Percentiles rank a stretch among this genome's conserved stretches.
phyloP scores from a whole-genome alignment of 1,284 basidiomycete species.

The Phaffia rhodozyma region DNA sequence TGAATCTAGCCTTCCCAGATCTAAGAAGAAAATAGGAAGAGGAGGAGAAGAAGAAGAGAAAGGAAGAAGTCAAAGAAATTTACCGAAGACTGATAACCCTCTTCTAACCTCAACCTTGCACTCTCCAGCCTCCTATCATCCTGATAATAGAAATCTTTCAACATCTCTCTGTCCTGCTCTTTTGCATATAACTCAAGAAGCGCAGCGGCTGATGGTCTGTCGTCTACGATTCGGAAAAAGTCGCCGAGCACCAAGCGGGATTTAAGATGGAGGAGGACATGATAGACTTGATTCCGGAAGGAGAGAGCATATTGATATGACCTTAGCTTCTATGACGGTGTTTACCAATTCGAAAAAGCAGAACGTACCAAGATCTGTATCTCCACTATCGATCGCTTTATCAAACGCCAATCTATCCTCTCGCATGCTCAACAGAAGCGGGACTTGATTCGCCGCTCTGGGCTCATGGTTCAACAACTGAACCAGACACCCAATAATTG shows the following conservation, averaged over 20 bases:
- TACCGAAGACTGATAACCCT: slow-evolving; percentile 54
- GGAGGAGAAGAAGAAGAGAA: neutral
- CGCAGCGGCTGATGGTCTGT: slow-evolving; percentile 64
- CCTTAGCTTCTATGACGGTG: neutral
- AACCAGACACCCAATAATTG: neutral
- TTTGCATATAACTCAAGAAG: slow-evolving; percentile 78
- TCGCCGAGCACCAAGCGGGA: slow-evolving; percentile 72
- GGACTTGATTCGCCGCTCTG: slow-evolving; percentile 83
- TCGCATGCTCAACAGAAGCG: slow-evolving; percentile 83
- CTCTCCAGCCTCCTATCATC: slow-evolving; percentile 90
- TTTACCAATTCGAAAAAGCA: slow-evolving; percentile 1
- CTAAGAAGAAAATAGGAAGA: neutral
- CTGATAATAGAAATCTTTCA: slow-evolving; percentile 94
- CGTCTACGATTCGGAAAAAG: slow-evolving; percentile 90
- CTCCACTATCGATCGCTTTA: slow-evolving; percentile 88
- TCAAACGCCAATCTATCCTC: slow-evolving; percentile 77
- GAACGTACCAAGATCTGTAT: slow-evolving; percentile 75
- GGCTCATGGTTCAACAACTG: slow-evolving; percentile 87
- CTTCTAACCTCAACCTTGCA: slow-evolving; percentile 71
- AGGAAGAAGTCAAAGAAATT: slow-evolving; percentile 23
- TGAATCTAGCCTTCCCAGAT: too few relatives aligned
- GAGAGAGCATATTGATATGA: neutral
- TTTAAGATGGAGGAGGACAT: slow-evolving; percentile 75
- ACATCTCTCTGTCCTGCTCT: slow-evolving; percentile 78
- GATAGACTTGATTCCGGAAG: slow-evolving; percentile 52